Percentiles rank a stretch among this genome's conserved stretches.
phyloP scores from a whole-genome alignment of 306 rosid genomes.

The Inga laurina region DNA sequence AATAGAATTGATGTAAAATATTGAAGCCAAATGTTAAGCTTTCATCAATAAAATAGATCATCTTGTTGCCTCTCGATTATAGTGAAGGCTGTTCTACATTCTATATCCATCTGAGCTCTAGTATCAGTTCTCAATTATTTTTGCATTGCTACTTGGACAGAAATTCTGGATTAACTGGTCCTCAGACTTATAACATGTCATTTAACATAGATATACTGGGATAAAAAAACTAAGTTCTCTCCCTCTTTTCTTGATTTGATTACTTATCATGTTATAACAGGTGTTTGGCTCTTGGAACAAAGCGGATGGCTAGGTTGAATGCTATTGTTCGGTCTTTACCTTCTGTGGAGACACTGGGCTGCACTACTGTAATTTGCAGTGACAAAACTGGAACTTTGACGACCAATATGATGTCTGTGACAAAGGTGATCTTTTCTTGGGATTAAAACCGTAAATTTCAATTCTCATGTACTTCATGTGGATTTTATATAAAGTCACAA shows the following conservation, averaged over 20 bases:
- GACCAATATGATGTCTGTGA: constrained; percentile 96
- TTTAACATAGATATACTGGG: not conserved
- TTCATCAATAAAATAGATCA: not conserved
- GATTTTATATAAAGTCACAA: constrained; percentile 6
- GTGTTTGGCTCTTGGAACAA: constrained; percentile 98
- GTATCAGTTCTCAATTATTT: not conserved
- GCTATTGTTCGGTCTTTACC: constrained; percentile 96
- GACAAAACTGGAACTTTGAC: constrained; percentile 99
- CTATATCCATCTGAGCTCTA: not conserved
- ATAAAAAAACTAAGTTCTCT: not conserved
- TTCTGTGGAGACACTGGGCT: constrained; percentile 95
- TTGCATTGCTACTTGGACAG: not conserved
- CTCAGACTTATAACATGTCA: constrained; percentile 4
- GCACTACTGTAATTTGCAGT: constrained; percentile 97
- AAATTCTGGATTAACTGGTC: constrained; percentile 11
- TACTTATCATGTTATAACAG: constrained; percentile 41
- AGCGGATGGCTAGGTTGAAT: constrained; percentile 95
- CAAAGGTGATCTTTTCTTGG: constrained; percentile 58
- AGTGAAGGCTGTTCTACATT: not conserved
- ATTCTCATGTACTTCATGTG: constrained; percentile 9
- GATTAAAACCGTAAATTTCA: not conserved
- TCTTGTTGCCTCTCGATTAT: constrained; percentile 10
- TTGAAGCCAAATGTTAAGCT: constrained; percentile 3
- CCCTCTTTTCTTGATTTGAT: constrained; percentile 14
- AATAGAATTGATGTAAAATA: constrained; percentile 4